Base-by-base conservation (phyloP, 768 basidiomycete species). In the Amanita rimosa region DNA sequence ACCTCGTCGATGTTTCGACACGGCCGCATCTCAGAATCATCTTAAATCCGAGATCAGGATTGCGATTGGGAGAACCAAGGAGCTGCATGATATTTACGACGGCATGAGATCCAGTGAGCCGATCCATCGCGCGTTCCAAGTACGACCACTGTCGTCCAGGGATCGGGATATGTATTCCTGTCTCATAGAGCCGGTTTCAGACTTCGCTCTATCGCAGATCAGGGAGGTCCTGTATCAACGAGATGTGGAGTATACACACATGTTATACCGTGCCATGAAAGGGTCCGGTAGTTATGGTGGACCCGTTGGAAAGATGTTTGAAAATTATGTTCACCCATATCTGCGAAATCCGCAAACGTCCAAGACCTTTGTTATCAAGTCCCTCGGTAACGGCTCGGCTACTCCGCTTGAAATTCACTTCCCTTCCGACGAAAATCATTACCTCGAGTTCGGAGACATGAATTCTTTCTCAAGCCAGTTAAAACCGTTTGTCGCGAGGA, bases 1-100 rank as follows among this genome's bases (percentile, higher is more conserved):
- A 26, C 43, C 52, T 46, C 52, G 50, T 46, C 19, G 14, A 44
- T 53, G 51, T 38, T 27, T 51, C 40, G 17, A 0, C 44, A 26
- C 42, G 3, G 49, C 52, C 17, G 34, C 14, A 39, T 51, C 17
- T 48, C 22, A 17, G 14, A 6, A 3, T 4, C 11, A 17, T 9
- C 44, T 52, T 19, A 46, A 16, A 7, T 2, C 7, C 19, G 14
- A 11, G n/a, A 17, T 53, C 21, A 38, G 4, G n/a, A 4, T 21
- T 4, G 38, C 38, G 16, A 40, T 40, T 9, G 1, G 21, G 2
- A 0, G 13, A 1, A 40, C 17, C 38, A 1, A 17, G 2, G 8
- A 19, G 11, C 21, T 40, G 38, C 14, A 0, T 40, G 7, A 11
- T 17, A 7, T 11, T 17, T 1, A 2, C 21, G 0, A 21, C 38